A percentile compares a stretch with the other conserved stretches of the same genome.
Evolutionary conservation across 2,329 filamentous ascomycete species (phyloP).

Genomic region (Dactylellina parvicollis): DNA sequence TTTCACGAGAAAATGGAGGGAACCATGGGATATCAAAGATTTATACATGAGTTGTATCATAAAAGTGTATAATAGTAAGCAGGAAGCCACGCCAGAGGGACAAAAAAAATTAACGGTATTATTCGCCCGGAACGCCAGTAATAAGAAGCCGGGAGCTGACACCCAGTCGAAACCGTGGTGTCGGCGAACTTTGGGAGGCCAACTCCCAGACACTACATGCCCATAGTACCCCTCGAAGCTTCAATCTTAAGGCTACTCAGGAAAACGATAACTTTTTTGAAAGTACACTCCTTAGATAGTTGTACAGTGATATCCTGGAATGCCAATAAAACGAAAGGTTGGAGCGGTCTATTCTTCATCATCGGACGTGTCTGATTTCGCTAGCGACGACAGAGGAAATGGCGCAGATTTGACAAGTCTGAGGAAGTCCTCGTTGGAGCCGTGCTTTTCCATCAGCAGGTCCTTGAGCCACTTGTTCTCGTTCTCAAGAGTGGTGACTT

Average conservation of each 20-base stretch:
- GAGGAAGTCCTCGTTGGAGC: constrained; percentile 59
- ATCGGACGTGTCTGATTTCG: constrained; percentile 22
- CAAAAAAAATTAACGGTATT: background rate
- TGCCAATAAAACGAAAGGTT: background rate
- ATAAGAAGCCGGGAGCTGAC: background rate
- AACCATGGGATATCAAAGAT: constrained; percentile 48
- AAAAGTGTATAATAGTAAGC: constrained; percentile 9
- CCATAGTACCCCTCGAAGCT: background rate
- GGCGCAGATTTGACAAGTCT: constrained; percentile 48
- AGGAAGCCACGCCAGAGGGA: constrained; percentile 6
- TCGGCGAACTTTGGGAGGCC: background rate
- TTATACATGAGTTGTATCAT: constrained; percentile 30
- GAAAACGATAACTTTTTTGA: constrained; percentile 35
- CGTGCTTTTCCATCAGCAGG: constrained; percentile 83
- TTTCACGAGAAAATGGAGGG: background rate
- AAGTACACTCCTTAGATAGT: constrained; percentile 6
- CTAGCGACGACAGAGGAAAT: constrained; percentile 46
- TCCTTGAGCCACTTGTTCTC: constrained; percentile 86
- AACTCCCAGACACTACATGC: background rate
- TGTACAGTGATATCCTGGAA: constrained; percentile 10
- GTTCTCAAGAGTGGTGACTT: constrained; percentile 79
- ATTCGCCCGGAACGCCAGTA: constrained; percentile 38
- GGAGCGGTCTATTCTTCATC: constrained; percentile 11
- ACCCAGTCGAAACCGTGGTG: background rate
- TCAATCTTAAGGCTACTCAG: background rate